These are phyloP conservation scores for Vitis rotundifolia DNA, from an alignment of 164 flowering plant species.

Conservation along the genomic window DNA sequence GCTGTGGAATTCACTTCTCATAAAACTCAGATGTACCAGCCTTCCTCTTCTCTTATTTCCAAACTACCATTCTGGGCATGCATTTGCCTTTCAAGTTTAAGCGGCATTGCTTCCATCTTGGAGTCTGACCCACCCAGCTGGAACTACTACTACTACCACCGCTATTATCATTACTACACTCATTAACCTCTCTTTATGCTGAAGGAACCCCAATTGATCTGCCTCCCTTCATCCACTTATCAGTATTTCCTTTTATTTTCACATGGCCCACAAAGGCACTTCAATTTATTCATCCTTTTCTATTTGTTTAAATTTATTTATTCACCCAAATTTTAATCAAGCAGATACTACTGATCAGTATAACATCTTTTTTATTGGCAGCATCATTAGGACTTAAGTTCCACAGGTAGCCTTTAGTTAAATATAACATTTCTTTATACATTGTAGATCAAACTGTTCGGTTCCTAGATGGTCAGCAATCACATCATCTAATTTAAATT, in stretches of 20 bases:
- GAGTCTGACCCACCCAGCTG: neutral
- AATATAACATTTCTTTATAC: conserved; percentile 7
- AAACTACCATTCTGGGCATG: too few species aligned
- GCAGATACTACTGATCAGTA: neutral
- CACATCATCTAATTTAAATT: conserved; percentile 2
- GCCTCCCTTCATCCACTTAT: neutral
- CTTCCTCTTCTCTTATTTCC: too few species aligned
- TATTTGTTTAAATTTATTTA: neutral
- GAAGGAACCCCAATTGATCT: neutral
- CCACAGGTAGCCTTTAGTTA: neutral
- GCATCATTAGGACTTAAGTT: neutral
- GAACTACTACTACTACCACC: neutral
- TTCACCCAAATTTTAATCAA: neutral
- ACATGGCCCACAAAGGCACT: neutral
- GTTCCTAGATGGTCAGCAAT: conserved; percentile 6
- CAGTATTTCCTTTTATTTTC: neutral
- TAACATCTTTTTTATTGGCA: neutral
- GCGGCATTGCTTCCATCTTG: too few species aligned
- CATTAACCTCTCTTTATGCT: too few species aligned
- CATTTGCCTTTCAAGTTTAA: too few species aligned
- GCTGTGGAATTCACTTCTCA: neutral
- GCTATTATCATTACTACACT: too few species aligned
- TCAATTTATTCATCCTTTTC: neutral
- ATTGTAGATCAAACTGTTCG: conserved; percentile 7
- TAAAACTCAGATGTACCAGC: neutral